Evolutionary conservation across 2,329 filamentous ascomycete genomes (phyloP).

Genomic region (Elsinoe ampelina): DNA sequence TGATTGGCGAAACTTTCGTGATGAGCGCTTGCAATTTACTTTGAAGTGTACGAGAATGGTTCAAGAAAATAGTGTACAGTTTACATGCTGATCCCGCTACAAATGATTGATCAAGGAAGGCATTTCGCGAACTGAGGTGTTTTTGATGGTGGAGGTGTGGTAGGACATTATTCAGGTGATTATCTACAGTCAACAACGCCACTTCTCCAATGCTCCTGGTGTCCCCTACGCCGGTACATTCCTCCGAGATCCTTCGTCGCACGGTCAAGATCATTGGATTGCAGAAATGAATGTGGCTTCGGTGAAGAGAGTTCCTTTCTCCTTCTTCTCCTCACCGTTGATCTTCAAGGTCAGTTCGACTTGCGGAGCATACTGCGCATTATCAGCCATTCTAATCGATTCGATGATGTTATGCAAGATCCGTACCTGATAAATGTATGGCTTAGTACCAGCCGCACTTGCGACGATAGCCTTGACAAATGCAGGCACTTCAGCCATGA

Average conservation of each 20-base stretch:
- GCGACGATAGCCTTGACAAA: conserved; percentile 94
- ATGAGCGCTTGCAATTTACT: no score
- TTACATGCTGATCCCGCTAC: neutral
- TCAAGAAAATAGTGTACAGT: no score
- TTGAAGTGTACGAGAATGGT: no score
- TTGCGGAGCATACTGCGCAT: conserved; percentile 58
- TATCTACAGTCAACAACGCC: neutral
- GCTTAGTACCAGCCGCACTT: conserved; percentile 80
- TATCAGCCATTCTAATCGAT: neutral
- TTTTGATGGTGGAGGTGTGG: neutral
- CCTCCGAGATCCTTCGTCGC: conserved; percentile 22
- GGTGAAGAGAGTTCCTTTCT: conserved; percentile 70
- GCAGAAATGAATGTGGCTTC: conserved; percentile 92
- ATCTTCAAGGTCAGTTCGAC: conserved; percentile 75
- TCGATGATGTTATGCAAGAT: neutral
- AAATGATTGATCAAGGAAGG: neutral
- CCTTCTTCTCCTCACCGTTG: conserved; percentile 66
- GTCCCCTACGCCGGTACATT: neutral
- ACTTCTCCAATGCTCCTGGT: neutral
- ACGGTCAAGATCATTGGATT: neutral
- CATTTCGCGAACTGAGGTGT: neutral
- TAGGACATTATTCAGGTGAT: neutral
- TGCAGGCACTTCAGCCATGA: conserved; percentile 92
- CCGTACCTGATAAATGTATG: conserved; percentile 91
- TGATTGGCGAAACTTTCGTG: no score